Evolutionary conservation across 805 yeast genomes (phyloP).

Genomic region (Barnettozyma pratensis): DNA sequence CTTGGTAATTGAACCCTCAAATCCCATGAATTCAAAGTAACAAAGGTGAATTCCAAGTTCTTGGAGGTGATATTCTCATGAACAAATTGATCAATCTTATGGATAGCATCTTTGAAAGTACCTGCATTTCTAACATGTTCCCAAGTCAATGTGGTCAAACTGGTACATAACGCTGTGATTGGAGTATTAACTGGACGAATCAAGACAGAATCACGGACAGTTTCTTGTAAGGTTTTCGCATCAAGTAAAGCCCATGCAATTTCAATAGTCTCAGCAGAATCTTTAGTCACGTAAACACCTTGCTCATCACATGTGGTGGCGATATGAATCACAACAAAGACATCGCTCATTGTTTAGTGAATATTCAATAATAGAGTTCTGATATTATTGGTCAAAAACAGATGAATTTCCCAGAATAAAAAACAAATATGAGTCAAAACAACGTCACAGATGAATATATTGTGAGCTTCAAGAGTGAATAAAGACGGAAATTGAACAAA

Average conservation of each 20-base stretch:
- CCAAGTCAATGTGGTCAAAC: slow-evolving; percentile 51
- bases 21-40: slow-evolving; percentile 64
- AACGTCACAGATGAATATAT: no score
- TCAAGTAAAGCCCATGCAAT: slow-evolving; percentile 64
- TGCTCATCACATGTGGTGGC: slow-evolving; percentile 67
- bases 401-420: no score
- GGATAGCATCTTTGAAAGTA: slow-evolving; percentile 58
- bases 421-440: no score
- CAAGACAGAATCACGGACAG: slow-evolving; percentile 39
- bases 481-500: no score
- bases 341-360: slow-evolving; percentile 30
- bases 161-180: slow-evolving; percentile 52
- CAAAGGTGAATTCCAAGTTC: slow-evolving; percentile 53
- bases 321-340: slow-evolving; percentile 55
- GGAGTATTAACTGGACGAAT: slow-evolving; percentile 64
- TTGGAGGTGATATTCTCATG: slow-evolving; percentile 37
- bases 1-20: slow-evolving; percentile 73
- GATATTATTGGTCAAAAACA: no score
- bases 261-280: slow-evolving; percentile 62
- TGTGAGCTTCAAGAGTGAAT: no score
- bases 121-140: slow-evolving; percentile 55
- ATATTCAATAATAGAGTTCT: no score
- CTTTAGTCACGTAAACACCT: slow-evolving; percentile 53
- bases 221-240: slow-evolving; percentile 41
- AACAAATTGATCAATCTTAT: slow-evolving; percentile 45